Conservation (phyloP, 352 stramenopile species). For the Globisporangium cystogenes region DNA sequence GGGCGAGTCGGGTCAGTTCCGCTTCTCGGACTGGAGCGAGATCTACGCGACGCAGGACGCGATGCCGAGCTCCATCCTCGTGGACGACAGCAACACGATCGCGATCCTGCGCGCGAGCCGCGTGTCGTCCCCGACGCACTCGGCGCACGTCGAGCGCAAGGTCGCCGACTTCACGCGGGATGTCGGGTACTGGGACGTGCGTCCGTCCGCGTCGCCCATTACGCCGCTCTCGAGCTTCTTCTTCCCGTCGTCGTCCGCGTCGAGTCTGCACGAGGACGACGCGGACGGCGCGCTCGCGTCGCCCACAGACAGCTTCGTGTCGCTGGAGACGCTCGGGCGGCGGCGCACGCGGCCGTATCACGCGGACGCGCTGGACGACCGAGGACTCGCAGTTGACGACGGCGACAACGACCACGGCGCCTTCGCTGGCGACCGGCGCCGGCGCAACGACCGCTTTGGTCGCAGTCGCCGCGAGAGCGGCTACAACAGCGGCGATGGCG, state of each 20-base stretch:
- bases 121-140: constrained; percentile 23
- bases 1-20: constrained; percentile 18
- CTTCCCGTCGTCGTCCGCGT: constrained; percentile 10
- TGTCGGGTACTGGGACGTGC: constrained; percentile 40
- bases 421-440: too few species aligned
- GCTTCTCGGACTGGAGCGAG: constrained; percentile 40
- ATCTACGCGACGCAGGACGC: constrained; percentile 36
- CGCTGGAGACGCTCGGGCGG: constrained; percentile 24
- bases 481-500: too few species aligned
- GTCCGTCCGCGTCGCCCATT: constrained; percentile 40
- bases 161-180: constrained; percentile 44
- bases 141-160: constrained; percentile 17
- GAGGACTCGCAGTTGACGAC: constrained; percentile 1
- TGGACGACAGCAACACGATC: constrained; percentile 37
- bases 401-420: constrained; percentile 7
- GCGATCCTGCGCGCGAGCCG: constrained; percentile 43
- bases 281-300: constrained; percentile 5
- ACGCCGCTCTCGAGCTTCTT: constrained; percentile 37
- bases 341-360: constrained; percentile 12
- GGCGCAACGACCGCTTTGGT: too few species aligned
- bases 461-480: too few species aligned
- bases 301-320: constrained; percentile 33
- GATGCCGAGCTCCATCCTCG: constrained; percentile 23
- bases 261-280: constrained; percentile 5
- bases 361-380: constrained; percentile 7